phyloP scores from a whole-genome alignment of 495 filamentous ascomycete genomes.

The Penicillium odoratum region DNA sequence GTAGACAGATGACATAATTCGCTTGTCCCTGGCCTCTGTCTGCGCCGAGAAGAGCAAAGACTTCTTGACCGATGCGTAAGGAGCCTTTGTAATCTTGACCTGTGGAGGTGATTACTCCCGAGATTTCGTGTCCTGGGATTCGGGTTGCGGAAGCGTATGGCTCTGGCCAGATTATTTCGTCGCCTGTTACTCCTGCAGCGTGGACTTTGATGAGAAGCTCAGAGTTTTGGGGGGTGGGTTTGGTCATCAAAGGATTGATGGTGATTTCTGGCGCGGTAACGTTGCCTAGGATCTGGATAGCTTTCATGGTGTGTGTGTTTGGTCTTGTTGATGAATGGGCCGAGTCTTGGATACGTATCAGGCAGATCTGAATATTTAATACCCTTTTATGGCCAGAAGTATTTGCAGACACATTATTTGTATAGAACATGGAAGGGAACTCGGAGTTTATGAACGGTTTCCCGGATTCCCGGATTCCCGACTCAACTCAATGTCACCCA shows the following conservation, averaged over 20 bases:
- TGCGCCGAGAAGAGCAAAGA: slow-evolving; percentile 2
- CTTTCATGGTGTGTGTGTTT: slow-evolving; percentile 9
- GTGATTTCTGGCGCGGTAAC: slow-evolving; percentile 8
- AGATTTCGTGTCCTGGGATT: slow-evolving; percentile 15
- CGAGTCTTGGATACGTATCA: no score
- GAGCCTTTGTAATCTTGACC: slow-evolving; percentile 10
- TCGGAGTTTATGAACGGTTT: neutral
- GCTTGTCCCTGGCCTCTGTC: slow-evolving; percentile 10
- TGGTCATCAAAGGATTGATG: slow-evolving; percentile 6
- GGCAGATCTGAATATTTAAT: neutral
- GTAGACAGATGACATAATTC: slow-evolving; percentile 8
- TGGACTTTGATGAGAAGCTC: slow-evolving; percentile 11
- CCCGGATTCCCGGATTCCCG: neutral
- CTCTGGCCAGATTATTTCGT: slow-evolving; percentile 12
- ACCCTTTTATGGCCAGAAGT: neutral
- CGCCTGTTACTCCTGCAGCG: slow-evolving; percentile 12
- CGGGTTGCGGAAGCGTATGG: slow-evolving; percentile 2
- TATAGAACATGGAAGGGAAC: neutral
- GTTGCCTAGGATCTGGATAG: slow-evolving; percentile 12
- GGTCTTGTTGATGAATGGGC: no score
- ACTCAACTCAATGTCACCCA: no score
- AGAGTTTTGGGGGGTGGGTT: slow-evolving; percentile 1
- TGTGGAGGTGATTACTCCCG: slow-evolving; percentile 5
- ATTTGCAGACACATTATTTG: no score
- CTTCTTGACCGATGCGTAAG: slow-evolving; percentile 4